Base-by-base conservation (phyloP, 2,329 filamentous ascomycete genomes). In the Ophioceras dolichostomum region DNA sequence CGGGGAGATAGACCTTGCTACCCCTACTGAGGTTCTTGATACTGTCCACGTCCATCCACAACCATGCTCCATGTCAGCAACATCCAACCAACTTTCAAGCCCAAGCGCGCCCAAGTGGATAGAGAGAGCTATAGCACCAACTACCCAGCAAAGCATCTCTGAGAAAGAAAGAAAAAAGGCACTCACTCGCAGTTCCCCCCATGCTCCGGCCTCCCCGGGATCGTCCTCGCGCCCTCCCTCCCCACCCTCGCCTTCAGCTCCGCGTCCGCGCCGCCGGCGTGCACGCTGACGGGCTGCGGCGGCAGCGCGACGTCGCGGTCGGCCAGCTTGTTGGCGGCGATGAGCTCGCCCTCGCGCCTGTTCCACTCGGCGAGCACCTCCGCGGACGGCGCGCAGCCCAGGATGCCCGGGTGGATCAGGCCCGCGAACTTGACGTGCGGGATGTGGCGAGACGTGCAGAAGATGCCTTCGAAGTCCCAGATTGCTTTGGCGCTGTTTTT, bases 351-450 rank as follows among this genome's bases (percentile, higher is more conserved):
- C 57, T 95, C 88, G 24, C 88, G 82, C 41, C 65, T 68, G 53
- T 94, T 94, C 88, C 88, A 94, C 37, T 76, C 78, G 0, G 72
- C 74, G 10, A 94, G 73, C 13, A 95, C 65, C 47, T 85, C 78
- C 3, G 76, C 64, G 0, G 83, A 89, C 0, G 88, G 88, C 0
- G 88, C 88, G 51, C 86, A 94, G 14, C 88, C 88, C 9, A 95
- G 65, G 45, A 95, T 94, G 4, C 88, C 88, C 0, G 88, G 88
- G 55, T 94, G 88, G 53, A 94, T 94, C 22, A 94, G 68, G 0
- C 88, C 86, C 0, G 87, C 76, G 54, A 94, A 94, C 30, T 84
- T 80, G 30, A 94, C 87, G 43, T 83, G 80, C 0, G 85, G 85
- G 43, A 91, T 85, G 55, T 95, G 88, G 13, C 87, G 76, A 6